Percentiles rank a stretch among this genome's conserved stretches.
Evolutionary conservation across 1,284 basidiomycete species (phyloP).

Genomic region (Wallemia ichthyophaga): DNA sequence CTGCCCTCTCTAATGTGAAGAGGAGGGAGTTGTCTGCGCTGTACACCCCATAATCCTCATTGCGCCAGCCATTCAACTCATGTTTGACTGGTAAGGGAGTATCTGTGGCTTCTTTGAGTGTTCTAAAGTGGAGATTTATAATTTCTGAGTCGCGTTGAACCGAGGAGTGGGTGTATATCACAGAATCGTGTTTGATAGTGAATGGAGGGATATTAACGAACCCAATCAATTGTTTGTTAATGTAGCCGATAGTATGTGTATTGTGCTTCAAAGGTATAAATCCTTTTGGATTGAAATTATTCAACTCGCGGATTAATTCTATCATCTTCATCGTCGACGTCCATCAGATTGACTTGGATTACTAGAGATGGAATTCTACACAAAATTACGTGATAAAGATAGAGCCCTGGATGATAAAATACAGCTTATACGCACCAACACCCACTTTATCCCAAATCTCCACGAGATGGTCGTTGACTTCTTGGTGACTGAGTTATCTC

Average conservation of each 20-base stretch:
- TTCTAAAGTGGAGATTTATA: not conserved
- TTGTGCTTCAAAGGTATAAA: not conserved
- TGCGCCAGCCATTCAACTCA: conserved; percentile 31
- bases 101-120: not conserved
- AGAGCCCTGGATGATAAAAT: not conserved
- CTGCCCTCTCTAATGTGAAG: conserved; percentile 56
- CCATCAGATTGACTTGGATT: too few relatives aligned
- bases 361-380: not conserved
- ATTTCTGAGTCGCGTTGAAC: not conserved
- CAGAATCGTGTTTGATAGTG: not conserved
- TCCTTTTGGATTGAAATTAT: not conserved
- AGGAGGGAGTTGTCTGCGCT: conserved; percentile 21
- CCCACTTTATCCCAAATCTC: not conserved
- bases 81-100: not conserved
- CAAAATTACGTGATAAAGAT: not conserved
- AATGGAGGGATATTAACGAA: not conserved
- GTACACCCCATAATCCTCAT: conserved; percentile 57
- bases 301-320: not conserved
- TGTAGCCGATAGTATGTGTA: not conserved
- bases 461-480: not conserved
- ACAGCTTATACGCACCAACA: not conserved
- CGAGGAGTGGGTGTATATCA: not conserved
- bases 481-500: not conserved
- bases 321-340: not conserved
- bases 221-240: not conserved